Evolutionary conservation across 2,329 filamentous ascomycete species (phyloP), one percentile per base, ranked within the genome.

Genomic region (Bipolaris bicolor): DNA sequence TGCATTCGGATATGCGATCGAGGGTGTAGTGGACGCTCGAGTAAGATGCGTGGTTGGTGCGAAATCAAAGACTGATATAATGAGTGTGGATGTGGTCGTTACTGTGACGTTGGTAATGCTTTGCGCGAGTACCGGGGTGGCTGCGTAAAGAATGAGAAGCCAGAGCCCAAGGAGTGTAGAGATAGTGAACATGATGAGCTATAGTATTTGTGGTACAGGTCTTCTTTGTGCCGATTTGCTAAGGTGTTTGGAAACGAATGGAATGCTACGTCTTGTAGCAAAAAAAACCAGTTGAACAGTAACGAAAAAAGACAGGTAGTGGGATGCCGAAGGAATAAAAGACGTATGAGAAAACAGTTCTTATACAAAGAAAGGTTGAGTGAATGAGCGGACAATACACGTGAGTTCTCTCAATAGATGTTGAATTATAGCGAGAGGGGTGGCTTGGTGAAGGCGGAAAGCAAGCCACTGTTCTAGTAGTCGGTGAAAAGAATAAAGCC

Each of bases 381-480:
- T 49, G 34, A 15, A 7, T 7, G 31, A 13, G 7, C n/a, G 7
- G 2, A 39, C 20, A 40, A 45, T 31, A n/a, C 13, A 33, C 7
- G 7, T n/a, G 20, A 5, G 1, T 16, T 10, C 1, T 9, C n/a
- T 49, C 49, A 57, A 54, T 52, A 33, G 11, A 33, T 20, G 46
- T 40, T 37, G 18, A 41, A 49, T 43, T 24, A 20, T 41, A 46
- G 13, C 36, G 53, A 51, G 20, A n/a, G 58, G 44, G 36, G 10
- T 9, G 36, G 13, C 22, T 40, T n/a, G 39, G 36, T 40, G 48
- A 46, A 52, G 34, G 33, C 22, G 36, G 45, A 58, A 54, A 31
- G 15, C 29, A 22, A 49, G 39, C 57, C 61, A 57, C 61, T 59
- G 46, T 51, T 33, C 29, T 29, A 39, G n/a, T 34, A 29, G 29